These are phyloP conservation scores for Beauveria pseudobassiana DNA, from an alignment of 2,329 filamentous ascomycete genomes.

Conservation along the genomic window DNA sequence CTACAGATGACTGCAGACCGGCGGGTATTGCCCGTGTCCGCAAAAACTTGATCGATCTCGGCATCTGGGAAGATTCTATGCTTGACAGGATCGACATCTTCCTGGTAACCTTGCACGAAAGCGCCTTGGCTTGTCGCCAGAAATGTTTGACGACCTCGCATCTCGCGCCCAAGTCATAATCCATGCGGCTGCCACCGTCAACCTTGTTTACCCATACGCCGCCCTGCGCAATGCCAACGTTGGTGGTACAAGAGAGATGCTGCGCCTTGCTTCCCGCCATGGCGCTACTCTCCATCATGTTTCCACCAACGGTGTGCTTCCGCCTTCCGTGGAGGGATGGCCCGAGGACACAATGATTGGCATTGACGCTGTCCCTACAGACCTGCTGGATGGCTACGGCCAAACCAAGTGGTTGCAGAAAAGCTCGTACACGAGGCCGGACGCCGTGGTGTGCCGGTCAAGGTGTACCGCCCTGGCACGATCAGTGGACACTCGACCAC, in stretches of 20 bases:
- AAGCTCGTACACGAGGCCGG: slow-evolving; percentile 64
- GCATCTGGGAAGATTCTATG: slow-evolving; percentile 68
- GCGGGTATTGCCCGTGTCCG: slow-evolving; percentile 66
- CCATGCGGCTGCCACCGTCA: slow-evolving; percentile 71
- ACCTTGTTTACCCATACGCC: slow-evolving; percentile 75
- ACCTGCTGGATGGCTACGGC: slow-evolving; percentile 65
- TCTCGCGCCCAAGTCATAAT: slow-evolving; percentile 63
- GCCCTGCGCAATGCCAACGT: slow-evolving; percentile 68
- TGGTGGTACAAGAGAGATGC: slow-evolving; percentile 67
- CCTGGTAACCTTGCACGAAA: slow-evolving; percentile 63
- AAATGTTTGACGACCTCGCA: slow-evolving; percentile 58
- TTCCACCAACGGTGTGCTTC: slow-evolving; percentile 73
- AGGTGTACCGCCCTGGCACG: slow-evolving; percentile 66
- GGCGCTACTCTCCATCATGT: slow-evolving; percentile 71
- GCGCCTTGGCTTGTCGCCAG: slow-evolving; percentile 58
- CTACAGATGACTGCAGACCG: slow-evolving; percentile 54
- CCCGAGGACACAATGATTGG: slow-evolving; percentile 59
- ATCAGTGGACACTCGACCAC: slow-evolving; percentile 71
- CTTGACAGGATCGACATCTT: slow-evolving; percentile 72
- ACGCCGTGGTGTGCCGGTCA: slow-evolving; percentile 60
- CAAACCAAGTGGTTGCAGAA: slow-evolving; percentile 77
- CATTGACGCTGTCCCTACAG: slow-evolving; percentile 60
- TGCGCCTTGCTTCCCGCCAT: slow-evolving; percentile 59
- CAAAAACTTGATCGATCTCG: slow-evolving; percentile 69
- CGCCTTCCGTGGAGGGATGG: slow-evolving; percentile 64